phyloP scores from a whole-genome alignment of 306 rosid genomes.

The Echinosophora koreensis region DNA sequence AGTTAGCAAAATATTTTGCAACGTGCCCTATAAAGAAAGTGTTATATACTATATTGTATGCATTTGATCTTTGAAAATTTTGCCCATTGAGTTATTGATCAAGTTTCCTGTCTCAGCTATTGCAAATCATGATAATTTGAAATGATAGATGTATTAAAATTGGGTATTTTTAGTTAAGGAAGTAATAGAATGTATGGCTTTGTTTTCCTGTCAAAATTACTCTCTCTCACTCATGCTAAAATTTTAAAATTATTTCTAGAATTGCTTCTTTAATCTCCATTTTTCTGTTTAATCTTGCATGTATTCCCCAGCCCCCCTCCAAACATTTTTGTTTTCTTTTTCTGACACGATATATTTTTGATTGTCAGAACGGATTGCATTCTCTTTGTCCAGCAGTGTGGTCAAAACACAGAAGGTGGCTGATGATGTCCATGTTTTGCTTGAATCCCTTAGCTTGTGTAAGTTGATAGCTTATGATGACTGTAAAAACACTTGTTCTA shows the following conservation, averaged over 20 bases:
- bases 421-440: constrained; percentile 94
- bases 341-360: constrained; percentile 9
- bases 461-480: constrained; percentile 62
- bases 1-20: background rate
- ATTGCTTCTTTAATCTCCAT: constrained; percentile 5
- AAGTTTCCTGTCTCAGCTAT: constrained; percentile 21
- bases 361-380: constrained; percentile 89
- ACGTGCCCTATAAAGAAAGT: background rate
- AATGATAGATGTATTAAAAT: constrained; percentile 4
- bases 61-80: constrained; percentile 25
- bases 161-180: background rate
- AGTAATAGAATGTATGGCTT: background rate
- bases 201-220: constrained; percentile 20
- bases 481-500: constrained; percentile 18
- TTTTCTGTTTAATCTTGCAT: constrained; percentile 30
- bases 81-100: background rate
- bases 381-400: constrained; percentile 99
- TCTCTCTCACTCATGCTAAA: background rate
- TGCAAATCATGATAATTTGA: constrained; percentile 18
- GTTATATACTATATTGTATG: background rate
- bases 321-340: background rate
- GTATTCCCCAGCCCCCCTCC: background rate
- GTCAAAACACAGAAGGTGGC: constrained; percentile 99
- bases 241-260: background rate
- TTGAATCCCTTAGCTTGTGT: constrained; percentile 94